Evolutionary conservation across 495 filamentous ascomycete genomes (phyloP), one percentile per base, ranked within the genome.

Genomic region (Penicillium fimorum): DNA sequence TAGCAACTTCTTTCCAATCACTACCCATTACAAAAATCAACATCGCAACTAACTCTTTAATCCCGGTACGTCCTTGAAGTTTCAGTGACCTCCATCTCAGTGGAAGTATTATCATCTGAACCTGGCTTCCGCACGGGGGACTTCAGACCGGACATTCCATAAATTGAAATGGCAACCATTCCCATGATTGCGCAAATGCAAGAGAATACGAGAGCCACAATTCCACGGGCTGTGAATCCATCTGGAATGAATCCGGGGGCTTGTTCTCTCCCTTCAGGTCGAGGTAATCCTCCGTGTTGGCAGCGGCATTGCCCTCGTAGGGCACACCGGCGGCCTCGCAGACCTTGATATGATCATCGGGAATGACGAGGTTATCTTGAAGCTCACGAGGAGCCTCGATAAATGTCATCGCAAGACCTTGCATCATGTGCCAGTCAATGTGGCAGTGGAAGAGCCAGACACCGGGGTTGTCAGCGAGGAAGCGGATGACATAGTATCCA

Each of bases 191-290:
- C 91, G 37, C 78, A 77, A 0, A 93, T 51, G 55, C 77, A 76
- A 65, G 87, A 91, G 59, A 93, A 91, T 4, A 84, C 83, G 48
- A 92, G 56, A 0, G 90, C 90, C 2, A 89, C 84, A 47, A 87
- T 86, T 4, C 90, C 90, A 22, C 77, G 75, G 0, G 84, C 61
- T 3, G 86, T 91, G 63, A 95, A 93, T 59, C 91, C 89, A 17
- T 70, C 76, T 0, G 88, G 89, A 94, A 59, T 46, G 76, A 79
- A 0, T 60, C 66, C 0, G 86, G 37, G 11, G 81, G 70, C 20
- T 45, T 69, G 47, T 83, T 87, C 62, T 84, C 76, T 6, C 89
- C 89, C 0, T 58, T 70, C 11, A 95, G 70, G 62, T 93, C 82
- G 3, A 92, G 69, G 15, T 82, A 70, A 61, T 95, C 72, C 29